Percentiles rank a stretch among this genome's conserved stretches.
These are phyloP conservation scores for Epichloe gansuensis DNA, from an alignment of 2,329 filamentous ascomycete species.

Conservation along the genomic window DNA sequence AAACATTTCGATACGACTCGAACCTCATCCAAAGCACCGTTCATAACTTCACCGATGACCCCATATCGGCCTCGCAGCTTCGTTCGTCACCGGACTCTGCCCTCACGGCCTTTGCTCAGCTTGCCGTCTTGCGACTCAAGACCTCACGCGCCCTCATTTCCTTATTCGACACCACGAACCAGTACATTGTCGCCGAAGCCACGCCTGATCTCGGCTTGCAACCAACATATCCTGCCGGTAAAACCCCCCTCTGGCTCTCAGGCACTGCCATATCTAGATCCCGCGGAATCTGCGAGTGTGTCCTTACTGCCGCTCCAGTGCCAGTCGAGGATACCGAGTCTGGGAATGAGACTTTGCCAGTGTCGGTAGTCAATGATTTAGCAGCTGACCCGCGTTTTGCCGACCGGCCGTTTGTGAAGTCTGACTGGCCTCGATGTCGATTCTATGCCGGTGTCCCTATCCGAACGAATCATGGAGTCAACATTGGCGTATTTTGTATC, in stretches of 20 bases:
- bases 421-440: constrained; percentile 8
- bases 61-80: constrained; percentile 7
- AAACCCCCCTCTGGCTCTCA: constrained; percentile 9
- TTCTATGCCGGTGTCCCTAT: constrained; percentile 25
- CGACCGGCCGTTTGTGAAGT: constrained; percentile 9
- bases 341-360: not conserved
- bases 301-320: not conserved
- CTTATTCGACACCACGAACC: constrained; percentile 30
- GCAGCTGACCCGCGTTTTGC: constrained; percentile 15
- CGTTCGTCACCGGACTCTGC: constrained; percentile 17
- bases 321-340: not conserved
- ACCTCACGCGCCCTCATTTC: constrained; percentile 30
- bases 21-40: not conserved
- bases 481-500: constrained; percentile 22
- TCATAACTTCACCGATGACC: not conserved
- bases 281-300: constrained; percentile 8
- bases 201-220: constrained; percentile 13
- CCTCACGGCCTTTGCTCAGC: constrained; percentile 33
- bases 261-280: constrained; percentile 12
- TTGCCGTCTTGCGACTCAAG: constrained; percentile 29
- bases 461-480: constrained; percentile 18
- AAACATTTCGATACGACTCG: constrained; percentile 3
- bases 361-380: not conserved
- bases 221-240: not conserved
- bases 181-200: constrained; percentile 35